Percentiles rank a stretch among this genome's conserved stretches.
Conservation (phyloP, 192 early-diverging fungal genomes). For the Umbelopsis sp. region DNA sequence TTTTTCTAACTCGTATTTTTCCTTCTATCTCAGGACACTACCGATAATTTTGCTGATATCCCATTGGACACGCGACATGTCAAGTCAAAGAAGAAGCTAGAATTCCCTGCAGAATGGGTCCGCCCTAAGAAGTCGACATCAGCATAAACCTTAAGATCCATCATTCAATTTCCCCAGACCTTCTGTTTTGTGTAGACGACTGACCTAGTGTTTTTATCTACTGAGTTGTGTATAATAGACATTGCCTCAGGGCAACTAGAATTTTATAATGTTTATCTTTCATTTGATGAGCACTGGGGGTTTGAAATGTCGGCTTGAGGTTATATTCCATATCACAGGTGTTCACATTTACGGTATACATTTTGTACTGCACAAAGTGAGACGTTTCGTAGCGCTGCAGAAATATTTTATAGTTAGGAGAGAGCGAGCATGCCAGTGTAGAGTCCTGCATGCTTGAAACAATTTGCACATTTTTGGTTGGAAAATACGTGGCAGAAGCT, state of each 20-base stretch:
- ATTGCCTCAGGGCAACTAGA: constrained; percentile 14
- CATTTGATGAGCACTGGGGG: not conserved
- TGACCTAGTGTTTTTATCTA: not conserved
- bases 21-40: constrained; percentile 36
- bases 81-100: constrained; percentile 48
- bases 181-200: not conserved
- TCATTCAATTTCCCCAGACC: not conserved
- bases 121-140: constrained; percentile 36
- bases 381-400: too few relatives aligned
- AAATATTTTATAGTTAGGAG: too few relatives aligned
- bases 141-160: not conserved
- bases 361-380: too few relatives aligned
- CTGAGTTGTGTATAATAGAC: constrained; percentile 12
- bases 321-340: too few relatives aligned
- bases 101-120: constrained; percentile 68
- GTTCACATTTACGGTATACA: too few relatives aligned
- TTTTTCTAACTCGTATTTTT: not conserved
- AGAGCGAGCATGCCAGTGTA: too few relatives aligned
- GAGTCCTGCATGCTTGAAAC: too few relatives aligned
- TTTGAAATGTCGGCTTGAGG: too few relatives aligned
- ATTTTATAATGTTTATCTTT: not conserved
- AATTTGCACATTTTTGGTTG: too few relatives aligned
- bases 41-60: constrained; percentile 58
- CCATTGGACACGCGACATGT: constrained; percentile 62
- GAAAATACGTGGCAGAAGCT: too few relatives aligned